Evolutionary conservation across 768 basidiomycete genomes (phyloP), one percentile per base, ranked within the genome.

Genomic region (Lepiota brunneoincarnata): DNA sequence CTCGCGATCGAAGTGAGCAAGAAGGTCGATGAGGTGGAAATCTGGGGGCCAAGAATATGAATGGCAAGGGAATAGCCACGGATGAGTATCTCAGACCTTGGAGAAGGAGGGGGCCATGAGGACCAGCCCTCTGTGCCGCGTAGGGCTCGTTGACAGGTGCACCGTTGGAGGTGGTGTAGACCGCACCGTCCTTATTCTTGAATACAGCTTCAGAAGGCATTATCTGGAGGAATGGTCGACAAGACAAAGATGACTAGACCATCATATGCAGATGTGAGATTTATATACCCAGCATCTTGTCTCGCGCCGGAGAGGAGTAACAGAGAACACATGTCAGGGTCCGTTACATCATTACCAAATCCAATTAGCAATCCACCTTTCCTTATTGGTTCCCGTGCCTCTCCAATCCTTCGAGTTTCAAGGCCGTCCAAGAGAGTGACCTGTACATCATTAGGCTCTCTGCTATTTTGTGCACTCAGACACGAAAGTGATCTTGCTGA

Each of bases 1-100:
- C 72, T 97, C 94, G 56, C 91, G 86, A 69, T 92, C 91, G 63
- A 95, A 94, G 75, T 96, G 94, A 14, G 91, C 86, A 58, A 98
- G 83, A 45, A 89, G 76, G 72, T 93, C 92, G 65, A 95, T 87
- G 71, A 90, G 84, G 70, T 91, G 87, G 75, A 92, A 93, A 68
- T 93, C 91, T 89, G 23, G 41, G 34, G 26, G 18, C 26, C 14
- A 43, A 48, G 57, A 52, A 56, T 51, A 51, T 39, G 43, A 53
- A 59, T 65, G 34, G n/a, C 41, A 21, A 31, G 40, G 48, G 49
- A 51, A 4, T 17, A 23, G 37, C 40, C 53, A 18, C 15, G 15
- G 17, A 23, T 21, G 21, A 44, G 37, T 26, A 17, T 15, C 17
- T 69, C 75, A 21, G 51, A 88, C 89, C 93, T 72, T 96, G 93